Percentiles rank a stretch among this genome's conserved stretches.
Conservation (phyloP, 2,329 filamentous ascomycete genomes). For the Penicillium crustosum region DNA sequence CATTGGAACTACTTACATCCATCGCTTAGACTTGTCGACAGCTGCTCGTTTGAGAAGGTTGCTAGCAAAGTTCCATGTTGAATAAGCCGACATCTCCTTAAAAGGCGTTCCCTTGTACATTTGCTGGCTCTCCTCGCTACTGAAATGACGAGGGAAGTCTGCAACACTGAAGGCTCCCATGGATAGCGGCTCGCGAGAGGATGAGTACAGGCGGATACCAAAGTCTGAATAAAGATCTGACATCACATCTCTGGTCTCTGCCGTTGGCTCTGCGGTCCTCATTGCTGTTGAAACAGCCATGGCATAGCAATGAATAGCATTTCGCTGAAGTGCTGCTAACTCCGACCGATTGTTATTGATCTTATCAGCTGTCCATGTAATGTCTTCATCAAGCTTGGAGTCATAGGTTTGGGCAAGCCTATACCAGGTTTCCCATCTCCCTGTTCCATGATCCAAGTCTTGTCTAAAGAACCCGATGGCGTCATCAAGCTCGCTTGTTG, state of each 20-base stretch:
- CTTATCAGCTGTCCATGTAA: constrained; percentile 87
- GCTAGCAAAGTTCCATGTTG: constrained; percentile 65
- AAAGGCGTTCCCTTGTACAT: constrained; percentile 62
- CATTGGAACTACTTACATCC: constrained; percentile 53
- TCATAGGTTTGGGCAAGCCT: constrained; percentile 84
- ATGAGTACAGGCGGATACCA: constrained; percentile 66
- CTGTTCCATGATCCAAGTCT: constrained; percentile 77
- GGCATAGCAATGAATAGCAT: constrained; percentile 77
- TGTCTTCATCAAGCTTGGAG: constrained; percentile 80
- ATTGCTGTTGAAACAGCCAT: constrained; percentile 67
- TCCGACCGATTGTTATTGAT: constrained; percentile 80
- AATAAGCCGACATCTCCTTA: constrained; percentile 57
- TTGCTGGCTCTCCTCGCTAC: constrained; percentile 51
- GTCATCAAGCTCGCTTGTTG: constrained; percentile 80
- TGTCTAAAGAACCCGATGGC: constrained; percentile 76
- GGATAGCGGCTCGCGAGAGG: constrained; percentile 64
- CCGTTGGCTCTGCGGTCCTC: constrained; percentile 54
- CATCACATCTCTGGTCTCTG: constrained; percentile 57
- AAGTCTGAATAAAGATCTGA: constrained; percentile 69
- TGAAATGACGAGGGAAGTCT: constrained; percentile 62
- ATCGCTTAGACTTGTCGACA: constrained; percentile 59
- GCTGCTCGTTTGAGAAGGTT: constrained; percentile 61
- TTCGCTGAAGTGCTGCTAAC: constrained; percentile 71
- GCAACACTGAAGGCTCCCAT: constrained; percentile 66
- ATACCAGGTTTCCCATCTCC: constrained; percentile 90